These are phyloP conservation scores for Tricholoma sp. DNA, from an alignment of 768 basidiomycete genomes.

Conservation along the genomic window DNA sequence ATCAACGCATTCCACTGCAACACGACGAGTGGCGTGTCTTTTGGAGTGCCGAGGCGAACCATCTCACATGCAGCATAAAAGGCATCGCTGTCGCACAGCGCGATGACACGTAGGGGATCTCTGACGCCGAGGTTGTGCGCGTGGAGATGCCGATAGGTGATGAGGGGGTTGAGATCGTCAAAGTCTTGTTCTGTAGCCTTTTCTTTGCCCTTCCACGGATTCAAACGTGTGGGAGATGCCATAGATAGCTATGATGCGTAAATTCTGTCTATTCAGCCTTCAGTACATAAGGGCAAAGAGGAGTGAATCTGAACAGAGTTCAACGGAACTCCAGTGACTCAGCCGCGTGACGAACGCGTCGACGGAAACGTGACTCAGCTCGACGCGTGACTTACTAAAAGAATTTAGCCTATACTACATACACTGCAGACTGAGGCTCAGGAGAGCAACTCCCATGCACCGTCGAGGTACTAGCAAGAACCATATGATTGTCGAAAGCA, in stretches of 20 bases:
- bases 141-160: constrained; percentile 78
- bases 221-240: constrained; percentile 1
- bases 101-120: constrained; percentile 80
- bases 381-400: too few species aligned
- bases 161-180: constrained; percentile 56
- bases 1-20: constrained; percentile 88
- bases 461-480: too few species aligned
- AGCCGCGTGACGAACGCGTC: background rate
- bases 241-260: background rate
- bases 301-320: too few species aligned
- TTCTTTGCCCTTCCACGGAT: constrained; percentile 52
- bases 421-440: too few species aligned
- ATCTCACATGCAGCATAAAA: constrained; percentile 87
- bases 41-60: constrained; percentile 62
- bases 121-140: constrained; percentile 62
- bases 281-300: too few species aligned
- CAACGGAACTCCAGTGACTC: background rate
- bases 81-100: constrained; percentile 87
- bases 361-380: background rate
- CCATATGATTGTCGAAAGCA: too few species aligned
- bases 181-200: constrained; percentile 43
- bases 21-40: constrained; percentile 69
- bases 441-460: too few species aligned
- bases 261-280: too few species aligned
- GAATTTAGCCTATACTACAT: too few species aligned